These are phyloP conservation scores for Fragaria iinumae DNA, from an alignment of 306 rosid species.

Conservation along the genomic window DNA sequence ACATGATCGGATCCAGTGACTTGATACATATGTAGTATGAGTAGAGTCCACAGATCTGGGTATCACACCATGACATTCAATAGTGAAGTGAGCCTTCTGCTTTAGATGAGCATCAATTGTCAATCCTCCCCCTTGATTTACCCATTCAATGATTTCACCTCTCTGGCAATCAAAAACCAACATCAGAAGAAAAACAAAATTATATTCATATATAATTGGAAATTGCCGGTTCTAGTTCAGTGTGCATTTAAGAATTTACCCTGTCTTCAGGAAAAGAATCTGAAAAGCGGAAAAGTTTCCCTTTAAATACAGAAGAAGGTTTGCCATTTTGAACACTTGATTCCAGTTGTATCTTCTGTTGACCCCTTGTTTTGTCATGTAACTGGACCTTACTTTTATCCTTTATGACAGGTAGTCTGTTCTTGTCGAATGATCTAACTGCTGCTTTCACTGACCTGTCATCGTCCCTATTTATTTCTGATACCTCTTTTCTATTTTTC, in stretches of 20 bases:
- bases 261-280: conserved; percentile 71
- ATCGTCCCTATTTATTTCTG: conserved; percentile 32
- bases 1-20: conserved; percentile 93
- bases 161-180: conserved; percentile 47
- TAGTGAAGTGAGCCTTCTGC: conserved; percentile 52
- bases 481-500: conserved; percentile 43
- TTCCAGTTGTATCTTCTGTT: conserved; percentile 38
- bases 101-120: conserved; percentile 46
- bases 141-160: conserved; percentile 83
- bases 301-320: conserved; percentile 51
- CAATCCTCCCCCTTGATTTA: conserved; percentile 81
- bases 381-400: conserved; percentile 29
- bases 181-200: neutral
- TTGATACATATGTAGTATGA: conserved; percentile 53
- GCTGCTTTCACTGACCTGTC: conserved; percentile 35
- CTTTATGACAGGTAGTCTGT: conserved; percentile 38
- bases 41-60: conserved; percentile 32
- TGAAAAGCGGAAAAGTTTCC: conserved; percentile 67
- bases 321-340: conserved; percentile 44
- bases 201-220: neutral
- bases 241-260: conserved; percentile 47
- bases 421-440: conserved; percentile 35
- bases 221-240: neutral
- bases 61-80: conserved; percentile 76
- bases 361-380: conserved; percentile 25